Conservation (phyloP, 208 protist genomes). For the Crithidia thermophila region DNA sequence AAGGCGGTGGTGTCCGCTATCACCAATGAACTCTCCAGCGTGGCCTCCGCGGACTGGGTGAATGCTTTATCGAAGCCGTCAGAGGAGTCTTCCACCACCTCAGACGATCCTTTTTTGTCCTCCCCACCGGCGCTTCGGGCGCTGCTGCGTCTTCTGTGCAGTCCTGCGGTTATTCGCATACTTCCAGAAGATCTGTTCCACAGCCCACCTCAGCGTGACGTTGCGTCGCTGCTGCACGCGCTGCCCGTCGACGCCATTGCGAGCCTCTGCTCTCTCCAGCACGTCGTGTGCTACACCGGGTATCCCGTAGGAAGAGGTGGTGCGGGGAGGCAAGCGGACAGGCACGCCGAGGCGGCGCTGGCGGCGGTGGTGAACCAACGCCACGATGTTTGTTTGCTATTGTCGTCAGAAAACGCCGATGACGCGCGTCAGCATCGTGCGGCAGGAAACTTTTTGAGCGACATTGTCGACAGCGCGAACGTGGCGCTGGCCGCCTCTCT, state of each 20-base stretch:
- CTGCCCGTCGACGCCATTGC: background rate
- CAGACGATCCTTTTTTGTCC: too few species aligned
- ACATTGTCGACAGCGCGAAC: background rate
- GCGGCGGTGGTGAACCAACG: background rate
- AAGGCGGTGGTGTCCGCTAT: too few species aligned
- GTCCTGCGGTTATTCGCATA: background rate
- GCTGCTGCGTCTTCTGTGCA: background rate
- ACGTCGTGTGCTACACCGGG: conserved; percentile 13
- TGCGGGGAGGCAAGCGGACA: background rate
- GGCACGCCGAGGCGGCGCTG: background rate
- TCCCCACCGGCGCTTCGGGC: background rate
- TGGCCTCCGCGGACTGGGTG: too few species aligned
- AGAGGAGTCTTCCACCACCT: too few species aligned
- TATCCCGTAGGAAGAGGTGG: background rate
- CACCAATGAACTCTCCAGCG: too few species aligned
- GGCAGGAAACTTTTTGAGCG: background rate
- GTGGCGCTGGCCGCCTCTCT: conserved; percentile 6
- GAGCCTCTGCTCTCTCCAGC: conserved; percentile 8
- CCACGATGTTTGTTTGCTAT: background rate
- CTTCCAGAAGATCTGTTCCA: background rate
- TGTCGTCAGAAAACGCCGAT: background rate
- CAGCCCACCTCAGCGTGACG: background rate
- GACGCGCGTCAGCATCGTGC: background rate
- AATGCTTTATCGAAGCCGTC: too few species aligned
- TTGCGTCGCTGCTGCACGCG: background rate